Evolutionary conservation across 2,329 filamentous ascomycete genomes (phyloP), one percentile per base, ranked within the genome.

Genomic region (Teratosphaeria nubilosa): DNA sequence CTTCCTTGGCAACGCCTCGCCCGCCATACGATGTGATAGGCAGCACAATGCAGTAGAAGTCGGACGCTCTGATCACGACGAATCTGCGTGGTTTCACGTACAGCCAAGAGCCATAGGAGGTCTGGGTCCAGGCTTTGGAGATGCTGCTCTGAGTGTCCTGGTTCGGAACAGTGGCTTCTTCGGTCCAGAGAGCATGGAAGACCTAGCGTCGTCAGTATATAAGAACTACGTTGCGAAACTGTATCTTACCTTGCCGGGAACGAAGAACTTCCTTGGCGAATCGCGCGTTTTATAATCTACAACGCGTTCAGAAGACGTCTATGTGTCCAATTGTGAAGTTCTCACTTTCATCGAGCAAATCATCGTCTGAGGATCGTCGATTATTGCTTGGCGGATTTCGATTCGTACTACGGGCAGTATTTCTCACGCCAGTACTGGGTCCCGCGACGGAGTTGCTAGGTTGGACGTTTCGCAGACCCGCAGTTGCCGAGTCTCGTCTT

Each of bases 21-120:
- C 54, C 32, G 9, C 59, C 55, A 45, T 69, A 69, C 0, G 63
- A 68, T 10, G 57, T 53, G 37, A 70, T 67, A 1, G 66, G 66
- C 2, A 67, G n/a, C 4, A 61, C 64, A 50, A 30, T 59, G 31
- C 64, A 66, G 27, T 58, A 64, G 9, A 41, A 31, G 0, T 41
- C 22, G 1, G 57, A 59, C 22, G 60, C 61, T 27, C 64, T 56
- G 11, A 69, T 59, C 7, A 69, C 65, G 1, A 69, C 66, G 54
- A 68, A 69, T 10, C 64, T 57, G 1, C 68, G 62, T 0, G 66
- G 57, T 53, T 68, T 67, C 13, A 64, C 59, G 32, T 58, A 64
- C 2, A 66, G 58, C 9, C 22, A 30, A 16, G 65, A 60, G 11
- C 59, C 60, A n/a, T 56, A 58, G 30, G 20, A 20, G 5, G 22